phyloP scores from a whole-genome alignment of 164 flowering plant genomes.

The Piper betle region DNA sequence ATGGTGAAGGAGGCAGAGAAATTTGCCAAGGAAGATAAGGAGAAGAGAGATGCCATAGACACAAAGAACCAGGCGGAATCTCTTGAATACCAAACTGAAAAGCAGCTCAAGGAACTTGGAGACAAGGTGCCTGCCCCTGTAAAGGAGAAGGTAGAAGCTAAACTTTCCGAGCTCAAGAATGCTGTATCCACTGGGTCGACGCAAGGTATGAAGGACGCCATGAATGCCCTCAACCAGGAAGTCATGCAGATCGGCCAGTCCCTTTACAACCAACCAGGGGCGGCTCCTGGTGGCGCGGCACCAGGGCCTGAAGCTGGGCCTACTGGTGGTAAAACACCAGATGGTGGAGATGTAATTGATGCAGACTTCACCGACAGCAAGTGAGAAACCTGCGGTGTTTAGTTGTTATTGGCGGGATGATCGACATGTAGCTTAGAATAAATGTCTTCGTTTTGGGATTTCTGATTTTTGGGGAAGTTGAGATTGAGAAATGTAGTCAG shows the following conservation, averaged over 20 bases:
- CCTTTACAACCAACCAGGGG: conserved; percentile 57
- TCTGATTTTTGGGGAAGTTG: too few relatives aligned
- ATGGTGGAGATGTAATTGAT: conserved; percentile 63
- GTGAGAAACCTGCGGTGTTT: neutral
- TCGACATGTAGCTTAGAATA: neutral
- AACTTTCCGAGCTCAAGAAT: conserved; percentile 55
- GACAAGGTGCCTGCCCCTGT: conserved; percentile 62
- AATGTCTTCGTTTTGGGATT: neutral
- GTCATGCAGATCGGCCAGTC: conserved; percentile 81
- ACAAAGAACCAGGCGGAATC: conserved; percentile 78
- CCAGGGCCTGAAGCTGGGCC: conserved; percentile 33
- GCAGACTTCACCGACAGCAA: conserved; percentile 15
- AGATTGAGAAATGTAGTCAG: too few relatives aligned
- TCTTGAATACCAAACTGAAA: conserved; percentile 66
- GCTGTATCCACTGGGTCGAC: conserved; percentile 48
- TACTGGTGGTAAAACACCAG: conserved; percentile 28
- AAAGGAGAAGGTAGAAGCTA: conserved; percentile 60
- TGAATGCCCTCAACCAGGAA: conserved; percentile 65
- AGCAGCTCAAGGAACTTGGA: conserved; percentile 68
- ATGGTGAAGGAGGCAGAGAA: conserved; percentile 71
- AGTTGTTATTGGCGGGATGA: neutral
- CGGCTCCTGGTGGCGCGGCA: conserved; percentile 29
- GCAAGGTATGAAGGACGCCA: conserved; percentile 59
- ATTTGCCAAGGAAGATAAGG: conserved; percentile 68
- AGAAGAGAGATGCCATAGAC: conserved; percentile 75